Evolutionary conservation across 768 basidiomycete genomes (phyloP), one percentile per base, ranked within the genome.

Genomic region (Collybiopsis luxurians): DNA sequence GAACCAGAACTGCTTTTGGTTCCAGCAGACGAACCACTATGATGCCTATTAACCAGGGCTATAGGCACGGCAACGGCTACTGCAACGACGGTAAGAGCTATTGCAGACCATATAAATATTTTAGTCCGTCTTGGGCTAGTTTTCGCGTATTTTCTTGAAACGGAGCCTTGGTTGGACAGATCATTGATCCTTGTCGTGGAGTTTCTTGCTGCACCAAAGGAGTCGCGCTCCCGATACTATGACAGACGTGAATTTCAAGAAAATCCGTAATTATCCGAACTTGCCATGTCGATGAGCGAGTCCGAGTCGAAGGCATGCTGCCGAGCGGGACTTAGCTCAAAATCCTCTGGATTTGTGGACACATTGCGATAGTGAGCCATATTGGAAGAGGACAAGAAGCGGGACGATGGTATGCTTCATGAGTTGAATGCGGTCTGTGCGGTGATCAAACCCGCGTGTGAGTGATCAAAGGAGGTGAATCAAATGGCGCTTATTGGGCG

Each of bases 11-110:
- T n/a, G 10, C 55, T 57, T 10, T 65, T 58, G 3, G 65, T 60
- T 36, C 42, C 46, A n/a, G 56, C 4, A 3, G 42, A 26, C 5
- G 53, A 4, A 9, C 56, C 48, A 31, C 61, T 47, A 23, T 67
- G 51, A 43, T 60, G 63, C 27, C 31, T 43, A 24, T 55, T 61
- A 43, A 67, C 70, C 11, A 72, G 61, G 19, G 65, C 63, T 10
- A 70, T 24, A 47, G 71, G 67, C 49, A 84, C 62, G 12, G 78
- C 67, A 46, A 81, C 71, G 28, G 74, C 74, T 26, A 73, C 60
- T 38, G 74, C 60, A 26, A 75, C 66, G 26, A 74, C 50, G 10
- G 63, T 59, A 30, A 76, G 57, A 36, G 67, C 61, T 45, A 66
- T 59, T 11, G 73, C 45, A 30, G 62, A 65, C 40, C 71, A 55